phyloP scores from a whole-genome alignment of 768 basidiomycete species.

The Multifurca ochricompacta region DNA sequence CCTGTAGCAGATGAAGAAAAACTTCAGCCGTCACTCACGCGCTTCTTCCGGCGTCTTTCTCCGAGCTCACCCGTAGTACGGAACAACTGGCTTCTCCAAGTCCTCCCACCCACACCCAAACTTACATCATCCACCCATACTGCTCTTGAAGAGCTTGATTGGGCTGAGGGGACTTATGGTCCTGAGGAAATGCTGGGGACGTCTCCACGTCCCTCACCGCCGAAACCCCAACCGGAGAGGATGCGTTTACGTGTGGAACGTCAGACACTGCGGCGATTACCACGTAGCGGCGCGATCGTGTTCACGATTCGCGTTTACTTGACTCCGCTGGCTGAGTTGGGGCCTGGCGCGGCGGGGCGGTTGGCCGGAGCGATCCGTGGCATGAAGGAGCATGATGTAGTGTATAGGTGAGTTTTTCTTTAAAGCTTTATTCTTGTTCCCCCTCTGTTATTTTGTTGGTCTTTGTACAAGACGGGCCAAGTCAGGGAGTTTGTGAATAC shows the following conservation, averaged over 20 bases:
- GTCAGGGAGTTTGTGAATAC: neutral
- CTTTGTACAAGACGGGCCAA: neutral
- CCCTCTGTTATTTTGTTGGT: slow-evolving; percentile 30
- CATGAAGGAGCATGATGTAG: slow-evolving; percentile 44
- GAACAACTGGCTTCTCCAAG: slow-evolving; percentile 54
- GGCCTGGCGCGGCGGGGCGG: slow-evolving; percentile 45
- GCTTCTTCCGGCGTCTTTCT: slow-evolving; percentile 60
- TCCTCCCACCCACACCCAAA: slow-evolving; percentile 28
- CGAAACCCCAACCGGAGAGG: slow-evolving; percentile 28
- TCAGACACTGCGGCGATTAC: slow-evolving; percentile 54
- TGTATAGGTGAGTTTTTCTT: slow-evolving; percentile 49
- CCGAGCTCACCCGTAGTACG: slow-evolving; percentile 64
- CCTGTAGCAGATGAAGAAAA: slow-evolving; percentile 44
- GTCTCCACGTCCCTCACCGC: neutral
- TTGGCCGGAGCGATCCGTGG: slow-evolving; percentile 51
- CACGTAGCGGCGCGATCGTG: slow-evolving; percentile 49
- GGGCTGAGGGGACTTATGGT: slow-evolving; percentile 50
- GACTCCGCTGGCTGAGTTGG: slow-evolving; percentile 42
- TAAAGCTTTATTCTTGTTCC: slow-evolving; percentile 36
- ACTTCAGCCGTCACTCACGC: slow-evolving; percentile 54
- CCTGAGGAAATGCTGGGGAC: slow-evolving; percentile 38
- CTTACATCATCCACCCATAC: slow-evolving; percentile 24
- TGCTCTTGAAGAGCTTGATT: slow-evolving; percentile 61
- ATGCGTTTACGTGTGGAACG: slow-evolving; percentile 53
- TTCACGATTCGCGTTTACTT: slow-evolving; percentile 63